Evolutionary conservation across 805 yeast genomes (phyloP).

Genomic region (Kodamaea neixiangensis): DNA sequence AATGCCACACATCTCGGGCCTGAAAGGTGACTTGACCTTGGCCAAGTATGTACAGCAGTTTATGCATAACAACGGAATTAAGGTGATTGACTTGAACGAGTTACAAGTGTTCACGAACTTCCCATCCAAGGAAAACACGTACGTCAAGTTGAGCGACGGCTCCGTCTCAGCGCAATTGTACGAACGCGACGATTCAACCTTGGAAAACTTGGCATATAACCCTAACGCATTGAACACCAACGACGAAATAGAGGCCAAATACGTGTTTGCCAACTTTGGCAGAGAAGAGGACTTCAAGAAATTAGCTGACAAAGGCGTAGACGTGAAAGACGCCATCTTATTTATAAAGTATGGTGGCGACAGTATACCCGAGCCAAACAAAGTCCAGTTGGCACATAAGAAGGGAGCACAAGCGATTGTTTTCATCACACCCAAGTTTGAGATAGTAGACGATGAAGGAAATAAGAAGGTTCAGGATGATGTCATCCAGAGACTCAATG

Average conservation of each 20-base stretch:
- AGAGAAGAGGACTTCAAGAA: constrained; percentile 50
- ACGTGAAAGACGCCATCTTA: constrained; percentile 51
- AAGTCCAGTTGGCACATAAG: constrained; percentile 51
- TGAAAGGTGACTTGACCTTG: constrained; percentile 78
- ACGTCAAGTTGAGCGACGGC: constrained; percentile 32
- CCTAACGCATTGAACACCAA: constrained; percentile 58
- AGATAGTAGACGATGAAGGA: constrained; percentile 12
- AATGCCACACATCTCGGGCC: constrained; percentile 87
- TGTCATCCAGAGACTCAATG: constrained; percentile 56
- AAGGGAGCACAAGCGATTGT: constrained; percentile 65
- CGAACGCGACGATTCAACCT: constrained; percentile 29
- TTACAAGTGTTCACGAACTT: constrained; percentile 63
- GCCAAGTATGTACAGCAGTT: constrained; percentile 64
- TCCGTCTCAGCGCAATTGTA: constrained; percentile 41
- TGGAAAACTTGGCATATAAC: constrained; percentile 53
- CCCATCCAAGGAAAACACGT: constrained; percentile 44
- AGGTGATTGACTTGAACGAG: constrained; percentile 49
- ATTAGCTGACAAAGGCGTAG: constrained; percentile 39
- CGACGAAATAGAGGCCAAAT: constrained; percentile 54
- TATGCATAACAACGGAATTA: constrained; percentile 59
- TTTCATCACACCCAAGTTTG: constrained; percentile 49
- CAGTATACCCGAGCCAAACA: constrained; percentile 35
- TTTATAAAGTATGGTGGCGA: constrained; percentile 59
- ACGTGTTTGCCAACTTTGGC: constrained; percentile 73
- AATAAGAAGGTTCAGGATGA: constrained; percentile 9